A percentile compares a stretch with the other conserved stretches of the same genome.
phyloP scores from a whole-genome alignment of 371 early-diverging fungal genomes.

The Homolaphlyctis polyrhiza region DNA sequence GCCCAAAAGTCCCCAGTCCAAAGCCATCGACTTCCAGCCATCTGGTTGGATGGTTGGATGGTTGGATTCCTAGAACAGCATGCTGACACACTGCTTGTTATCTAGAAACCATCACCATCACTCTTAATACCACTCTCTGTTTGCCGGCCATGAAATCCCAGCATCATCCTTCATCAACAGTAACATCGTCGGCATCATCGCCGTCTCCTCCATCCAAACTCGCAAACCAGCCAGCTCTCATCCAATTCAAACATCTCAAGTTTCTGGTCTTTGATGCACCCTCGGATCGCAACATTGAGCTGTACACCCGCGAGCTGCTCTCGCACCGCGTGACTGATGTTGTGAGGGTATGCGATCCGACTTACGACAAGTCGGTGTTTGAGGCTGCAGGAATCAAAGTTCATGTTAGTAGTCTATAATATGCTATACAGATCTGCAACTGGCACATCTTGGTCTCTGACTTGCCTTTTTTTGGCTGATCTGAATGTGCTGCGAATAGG shows the following conservation, averaged over 20 bases:
- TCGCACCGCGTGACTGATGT: conserved; percentile 72
- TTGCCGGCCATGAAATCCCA: too few species aligned
- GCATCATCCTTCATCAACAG: too few species aligned
- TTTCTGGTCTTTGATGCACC: conserved; percentile 90
- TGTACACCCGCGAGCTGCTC: conserved; percentile 66
- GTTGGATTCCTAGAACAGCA: too few species aligned
- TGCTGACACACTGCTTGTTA: too few species aligned
- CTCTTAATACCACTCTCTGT: too few species aligned
- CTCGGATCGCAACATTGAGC: conserved; percentile 69
- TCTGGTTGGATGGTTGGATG: too few species aligned
- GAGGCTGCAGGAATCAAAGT: conserved; percentile 65
- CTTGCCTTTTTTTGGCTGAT: background rate
- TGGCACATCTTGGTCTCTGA: background rate
- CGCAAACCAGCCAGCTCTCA: conserved; percentile 44
- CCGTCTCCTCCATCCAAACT: too few species aligned
- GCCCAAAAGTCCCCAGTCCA: too few species aligned
- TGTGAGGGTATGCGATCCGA: conserved; percentile 87
- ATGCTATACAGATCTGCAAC: too few species aligned
- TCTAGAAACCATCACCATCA: too few species aligned
- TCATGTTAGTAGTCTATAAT: conserved; percentile 49
- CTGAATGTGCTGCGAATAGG: conserved; percentile 12
- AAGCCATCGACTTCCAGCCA: too few species aligned
- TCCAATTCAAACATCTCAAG: conserved; percentile 61
- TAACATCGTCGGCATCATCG: too few species aligned
- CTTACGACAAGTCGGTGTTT: conserved; percentile 62